Base-by-base conservation (phyloP, 225 moss, liverwort and hornwort species). In the Neckera pumila region DNA sequence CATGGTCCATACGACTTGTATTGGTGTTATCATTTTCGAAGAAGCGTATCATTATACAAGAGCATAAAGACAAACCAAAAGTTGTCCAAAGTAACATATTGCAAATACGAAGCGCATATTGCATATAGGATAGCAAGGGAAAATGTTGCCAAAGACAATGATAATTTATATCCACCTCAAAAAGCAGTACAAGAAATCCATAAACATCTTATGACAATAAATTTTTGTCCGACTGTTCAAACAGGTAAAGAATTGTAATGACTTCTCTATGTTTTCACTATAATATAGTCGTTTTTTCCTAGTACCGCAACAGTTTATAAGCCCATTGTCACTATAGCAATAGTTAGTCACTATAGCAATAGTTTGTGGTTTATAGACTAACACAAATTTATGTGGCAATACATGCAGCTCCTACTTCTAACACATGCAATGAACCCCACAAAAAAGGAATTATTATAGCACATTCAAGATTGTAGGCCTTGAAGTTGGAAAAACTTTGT, bases 221-320 rank as follows among this genome's bases (percentile, higher is more conserved):
- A 71, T 43, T 43, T 71, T 6, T 0, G 42, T 14, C 15, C 1
- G 0, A 0, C 9, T 9, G 5, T n/a, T 40, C 1, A 40, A 8
- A 70, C 1, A 40, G 0, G 40, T 40, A 14, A 1, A 22, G 0
- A 12, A 6, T 7, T 69, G 0, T 12, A 0, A 7, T 12, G 8
- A 23, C 1, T 38, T n/a, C 1, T 13, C 1, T 7, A 19, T 22
- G 7, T n/a, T n/a, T n/a, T n/a, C n/a, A n/a, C n/a, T n/a, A 6
- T 38, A 12, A 12, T 22, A 2, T 3, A 12, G 0, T 20, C 0
- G 1, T 36, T 36, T 0, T 5, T 3, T 36, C 11, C 1, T 21
- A 2, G 2, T 11, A 11, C 3, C 36, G 0, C 11, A 19, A 36
- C 10, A 11, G 6, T 70, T 12, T 38, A 1, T 13, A 2, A 69